Evolutionary conservation across 192 early-diverging fungal species (phyloP), one percentile per base, ranked within the genome.

Genomic region (Mortierella hygrophila): DNA sequence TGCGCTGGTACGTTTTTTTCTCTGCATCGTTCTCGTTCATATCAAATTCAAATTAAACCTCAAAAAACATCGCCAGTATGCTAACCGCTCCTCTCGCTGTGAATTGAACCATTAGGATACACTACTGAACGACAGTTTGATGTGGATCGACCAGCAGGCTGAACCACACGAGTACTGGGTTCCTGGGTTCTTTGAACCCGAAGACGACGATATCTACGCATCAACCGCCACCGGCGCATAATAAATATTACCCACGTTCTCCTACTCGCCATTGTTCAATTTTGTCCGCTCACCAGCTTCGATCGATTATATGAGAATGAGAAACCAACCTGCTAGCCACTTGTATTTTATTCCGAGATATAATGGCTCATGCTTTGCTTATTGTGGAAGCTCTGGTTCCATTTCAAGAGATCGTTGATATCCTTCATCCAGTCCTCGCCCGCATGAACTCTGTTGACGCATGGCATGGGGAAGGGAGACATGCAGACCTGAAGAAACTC

Each of bases 321-420:
- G 49, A 16, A 52, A 52, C 0, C 49, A 20, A 21, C 20, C 15
- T 29, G 20, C 20, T 21, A 7, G 37, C 13, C 15, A 16, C 15
- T 65, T 40, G 18, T n/a, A 18, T 63, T 70, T 70, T 71, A 86
- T 76, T 86, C 84, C 18, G 79, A 86, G 70, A 86, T 86, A 72
- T 86, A 86, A 63, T 86, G 84, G 46, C 78, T 86, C 74, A 85
- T 89, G 44, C 77, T 85, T 55, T 88, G 82, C 55, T 90, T 90
- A 81, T 87, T 88, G 44, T 81, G 89, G 86, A 96, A 96, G 11
- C 88, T 90, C 77, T 97, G 95, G 79, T 98, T 98, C 92, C 97
- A 98, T 80, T 95, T 95, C 55, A 98, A 87, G 75, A 96, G 90
- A 60, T 95, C 91, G 85, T 96, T 97, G 81, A 98, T 96, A 82